A percentile compares a stretch with the other conserved stretches of the same genome.
Conservation (phyloP, 2,329 filamentous ascomycete species). For the Venturia aucupariae region DNA sequence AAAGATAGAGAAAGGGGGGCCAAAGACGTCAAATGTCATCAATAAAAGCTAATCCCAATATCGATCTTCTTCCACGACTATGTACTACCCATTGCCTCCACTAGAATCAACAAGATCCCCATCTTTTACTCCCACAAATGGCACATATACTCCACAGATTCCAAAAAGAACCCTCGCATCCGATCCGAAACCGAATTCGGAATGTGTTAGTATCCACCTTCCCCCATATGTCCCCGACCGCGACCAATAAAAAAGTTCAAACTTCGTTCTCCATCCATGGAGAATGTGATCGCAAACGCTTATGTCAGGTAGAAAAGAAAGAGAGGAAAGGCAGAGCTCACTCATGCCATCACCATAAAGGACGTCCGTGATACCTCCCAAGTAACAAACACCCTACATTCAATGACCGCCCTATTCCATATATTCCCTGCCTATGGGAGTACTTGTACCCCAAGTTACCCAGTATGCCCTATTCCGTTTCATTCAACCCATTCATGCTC, state of each 20-base stretch:
- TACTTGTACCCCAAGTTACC: background rate
- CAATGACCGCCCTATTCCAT: background rate
- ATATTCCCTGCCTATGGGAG: background rate
- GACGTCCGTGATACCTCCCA: background rate
- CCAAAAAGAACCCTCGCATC: background rate
- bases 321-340: background rate
- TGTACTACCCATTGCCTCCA: background rate
- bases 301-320: background rate
- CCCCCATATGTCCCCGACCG: background rate
- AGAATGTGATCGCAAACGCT: background rate
- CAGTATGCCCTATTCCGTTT: background rate
- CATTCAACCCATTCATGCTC: background rate
- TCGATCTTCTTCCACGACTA: background rate
- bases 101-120: constrained; percentile 3
- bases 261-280: background rate
- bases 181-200: background rate
- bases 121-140: background rate
- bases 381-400: background rate
- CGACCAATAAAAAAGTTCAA: background rate
- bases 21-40: background rate
- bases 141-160: constrained; percentile 7
- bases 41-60: background rate
- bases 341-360: background rate
- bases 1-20: too few relatives aligned
- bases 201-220: background rate